These are phyloP conservation scores for Blakeslea trispora DNA, from an alignment of 371 early-diverging fungal species.

Conservation along the genomic window DNA sequence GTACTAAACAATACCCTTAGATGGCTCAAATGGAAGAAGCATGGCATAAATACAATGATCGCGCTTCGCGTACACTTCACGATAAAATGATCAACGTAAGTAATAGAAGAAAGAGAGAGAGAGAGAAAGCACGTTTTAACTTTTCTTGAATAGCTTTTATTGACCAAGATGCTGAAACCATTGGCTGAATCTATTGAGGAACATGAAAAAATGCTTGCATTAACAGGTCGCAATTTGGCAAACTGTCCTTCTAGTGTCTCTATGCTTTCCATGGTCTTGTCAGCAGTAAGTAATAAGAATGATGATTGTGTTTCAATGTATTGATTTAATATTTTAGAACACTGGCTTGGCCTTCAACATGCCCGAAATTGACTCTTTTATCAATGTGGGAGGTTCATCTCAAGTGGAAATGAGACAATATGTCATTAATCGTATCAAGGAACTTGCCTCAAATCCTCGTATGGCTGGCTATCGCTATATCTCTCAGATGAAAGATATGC, in stretches of 20 bases:
- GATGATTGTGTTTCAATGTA: too few species aligned
- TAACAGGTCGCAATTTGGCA: not conserved
- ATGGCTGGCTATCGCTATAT: conserved; percentile 53
- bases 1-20: conserved; percentile 2
- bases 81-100: conserved; percentile 18
- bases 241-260: conserved; percentile 5
- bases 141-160: conserved; percentile 66
- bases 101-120: not conserved
- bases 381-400: conserved; percentile 22
- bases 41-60: conserved; percentile 24
- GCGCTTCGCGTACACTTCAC: conserved; percentile 12
- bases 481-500: conserved; percentile 41
- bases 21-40: conserved; percentile 11
- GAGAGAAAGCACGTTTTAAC: not conserved
- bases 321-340: not conserved
- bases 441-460: conserved; percentile 14
- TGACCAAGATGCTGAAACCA: conserved; percentile 71
- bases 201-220: conserved; percentile 26
- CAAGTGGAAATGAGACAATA: conserved; percentile 14
- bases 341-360: conserved; percentile 11
- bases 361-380: conserved; percentile 10
- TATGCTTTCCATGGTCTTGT: conserved; percentile 6
- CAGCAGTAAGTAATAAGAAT: conserved; percentile 8
- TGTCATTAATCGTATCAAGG: conserved; percentile 28
- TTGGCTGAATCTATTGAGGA: conserved; percentile 57